These are phyloP conservation scores for Cladosporium velox DNA, from an alignment of 2,329 filamentous ascomycete genomes.

Conservation along the genomic window DNA sequence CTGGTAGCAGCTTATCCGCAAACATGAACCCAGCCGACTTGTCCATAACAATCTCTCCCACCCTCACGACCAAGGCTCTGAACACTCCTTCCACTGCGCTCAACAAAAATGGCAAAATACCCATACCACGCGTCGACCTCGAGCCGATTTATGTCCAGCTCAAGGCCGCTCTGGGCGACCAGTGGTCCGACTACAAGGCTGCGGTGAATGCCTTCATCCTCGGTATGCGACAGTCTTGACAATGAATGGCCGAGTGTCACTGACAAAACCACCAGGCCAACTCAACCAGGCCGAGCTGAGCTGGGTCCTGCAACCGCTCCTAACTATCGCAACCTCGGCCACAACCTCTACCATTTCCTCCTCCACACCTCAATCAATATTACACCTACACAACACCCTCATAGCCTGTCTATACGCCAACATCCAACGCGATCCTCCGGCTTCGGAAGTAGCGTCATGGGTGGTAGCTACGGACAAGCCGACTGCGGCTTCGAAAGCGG, in stretches of 20 bases:
- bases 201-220: conserved; percentile 59
- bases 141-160: conserved; percentile 64
- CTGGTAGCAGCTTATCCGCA: conserved; percentile 8
- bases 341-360: conserved; percentile 25
- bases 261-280: conserved; percentile 45
- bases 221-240: conserved; percentile 43
- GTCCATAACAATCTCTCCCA: conserved; percentile 30
- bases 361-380: conserved; percentile 29
- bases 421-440: conserved; percentile 60
- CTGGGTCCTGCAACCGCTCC: conserved; percentile 57
- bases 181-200: conserved; percentile 63
- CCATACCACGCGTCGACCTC: conserved; percentile 62
- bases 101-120: conserved; percentile 51
- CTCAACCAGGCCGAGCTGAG: conserved; percentile 64
- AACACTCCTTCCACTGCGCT: conserved; percentile 27
- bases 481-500: conserved; percentile 64
- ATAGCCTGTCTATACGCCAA: conserved; percentile 62
- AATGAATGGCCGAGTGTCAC: not conserved
- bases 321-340: conserved; percentile 53
- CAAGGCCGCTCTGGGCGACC: conserved; percentile 60
- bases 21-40: conserved; percentile 41
- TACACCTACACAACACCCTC: conserved; percentile 63
- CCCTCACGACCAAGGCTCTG: conserved; percentile 32
- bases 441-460: conserved; percentile 62
- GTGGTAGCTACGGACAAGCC: conserved; percentile 73